phyloP scores from a whole-genome alignment of 1,284 basidiomycete species.

The Irpex sp. region DNA sequence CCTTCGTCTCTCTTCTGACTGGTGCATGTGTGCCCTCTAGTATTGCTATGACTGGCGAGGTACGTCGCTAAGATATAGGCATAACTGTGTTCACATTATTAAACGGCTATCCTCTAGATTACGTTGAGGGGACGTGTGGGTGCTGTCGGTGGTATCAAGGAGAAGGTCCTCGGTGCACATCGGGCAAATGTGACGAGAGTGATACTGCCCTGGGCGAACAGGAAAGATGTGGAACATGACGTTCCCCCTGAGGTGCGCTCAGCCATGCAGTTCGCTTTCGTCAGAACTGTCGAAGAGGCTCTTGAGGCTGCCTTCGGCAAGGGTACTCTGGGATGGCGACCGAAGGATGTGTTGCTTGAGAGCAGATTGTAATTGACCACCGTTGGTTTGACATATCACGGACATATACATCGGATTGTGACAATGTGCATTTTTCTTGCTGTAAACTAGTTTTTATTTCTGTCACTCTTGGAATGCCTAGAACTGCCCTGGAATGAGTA shows the following conservation, averaged over 20 bases:
- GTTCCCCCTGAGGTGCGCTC: constrained; percentile 68
- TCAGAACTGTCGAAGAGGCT: constrained; percentile 74
- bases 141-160: constrained; percentile 81
- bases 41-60: constrained; percentile 84
- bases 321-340: constrained; percentile 57
- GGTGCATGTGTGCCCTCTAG: constrained; percentile 67
- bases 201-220: constrained; percentile 78
- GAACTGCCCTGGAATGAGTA: too few relatives aligned
- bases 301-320: constrained; percentile 79
- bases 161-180: constrained; percentile 82
- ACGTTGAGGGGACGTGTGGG: constrained; percentile 78
- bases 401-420: too few relatives aligned
- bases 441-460: neutral
- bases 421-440: too few relatives aligned
- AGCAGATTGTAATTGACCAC: constrained; percentile 44
- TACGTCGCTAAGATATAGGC: constrained; percentile 21
- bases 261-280: constrained; percentile 78
- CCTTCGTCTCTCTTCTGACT: constrained; percentile 80
- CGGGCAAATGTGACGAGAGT: constrained; percentile 80
- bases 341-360: constrained; percentile 44
- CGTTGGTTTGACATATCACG: neutral
- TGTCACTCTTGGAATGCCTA: too few relatives aligned
- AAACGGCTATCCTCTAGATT: constrained; percentile 39
- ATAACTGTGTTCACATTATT: neutral
- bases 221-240: constrained; percentile 84